Conservation (phyloP, 768 basidiomycete genomes). For the Tricholoma bakamatsutake region DNA sequence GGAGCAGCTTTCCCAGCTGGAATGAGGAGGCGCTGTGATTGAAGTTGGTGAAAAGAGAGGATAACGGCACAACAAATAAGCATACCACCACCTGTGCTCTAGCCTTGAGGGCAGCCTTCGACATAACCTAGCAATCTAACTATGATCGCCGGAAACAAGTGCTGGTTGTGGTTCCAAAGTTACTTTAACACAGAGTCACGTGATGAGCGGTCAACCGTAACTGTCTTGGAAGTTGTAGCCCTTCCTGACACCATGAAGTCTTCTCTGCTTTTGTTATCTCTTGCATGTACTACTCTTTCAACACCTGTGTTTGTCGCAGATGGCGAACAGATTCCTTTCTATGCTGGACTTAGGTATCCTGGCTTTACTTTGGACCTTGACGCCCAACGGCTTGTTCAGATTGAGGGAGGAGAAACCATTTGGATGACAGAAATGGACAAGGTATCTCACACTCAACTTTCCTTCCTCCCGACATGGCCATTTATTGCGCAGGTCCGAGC, state of each 20-base stretch:
- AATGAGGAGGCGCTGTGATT: conserved; percentile 70
- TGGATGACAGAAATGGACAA: conserved; percentile 92
- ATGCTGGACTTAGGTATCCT: conserved; percentile 28
- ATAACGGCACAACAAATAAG: conserved; percentile 13
- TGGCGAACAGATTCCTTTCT: conserved; percentile 35
- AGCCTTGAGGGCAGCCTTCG: conserved; percentile 55
- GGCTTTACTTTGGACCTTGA: conserved; percentile 72
- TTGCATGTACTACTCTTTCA: conserved; percentile 38
- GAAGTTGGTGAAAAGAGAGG: conserved; percentile 8
- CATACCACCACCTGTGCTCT: conserved; percentile 75
- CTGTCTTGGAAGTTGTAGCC: conserved; percentile 5
- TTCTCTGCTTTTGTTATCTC: conserved; percentile 35
- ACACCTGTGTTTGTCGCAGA: conserved; percentile 26
- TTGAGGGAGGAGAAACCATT: conserved; percentile 62
- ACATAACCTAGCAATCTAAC: conserved; percentile 38
- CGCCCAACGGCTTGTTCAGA: conserved; percentile 68
- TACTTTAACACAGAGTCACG: conserved; percentile 1
- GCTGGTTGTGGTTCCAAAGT: neutral
- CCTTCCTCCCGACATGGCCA: neutral
- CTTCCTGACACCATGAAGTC: conserved; percentile 40
- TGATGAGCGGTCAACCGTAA: conserved; percentile 1
- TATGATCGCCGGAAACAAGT: neutral
- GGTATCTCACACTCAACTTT: conserved; percentile 31
- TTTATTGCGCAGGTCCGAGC: conserved; percentile 52
- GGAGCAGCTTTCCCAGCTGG: conserved; percentile 94